A percentile compares a stretch with the other conserved stretches of the same genome.
Evolutionary conservation across 495 filamentous ascomycete genomes (phyloP).

Genomic region (Hypoxylon crocopeplum): DNA sequence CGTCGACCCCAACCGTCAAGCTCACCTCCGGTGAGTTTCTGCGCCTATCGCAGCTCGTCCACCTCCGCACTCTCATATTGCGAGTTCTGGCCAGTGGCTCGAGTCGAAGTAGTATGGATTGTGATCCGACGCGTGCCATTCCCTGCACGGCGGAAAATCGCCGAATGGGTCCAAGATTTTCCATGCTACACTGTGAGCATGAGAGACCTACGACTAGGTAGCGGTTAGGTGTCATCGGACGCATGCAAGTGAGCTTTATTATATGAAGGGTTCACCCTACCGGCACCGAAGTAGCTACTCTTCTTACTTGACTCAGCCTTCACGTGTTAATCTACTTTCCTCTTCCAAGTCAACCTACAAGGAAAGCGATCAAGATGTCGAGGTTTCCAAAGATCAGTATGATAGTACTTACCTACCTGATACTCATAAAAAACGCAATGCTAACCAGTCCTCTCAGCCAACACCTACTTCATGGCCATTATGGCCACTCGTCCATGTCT

Average conservation of each 20-base stretch:
- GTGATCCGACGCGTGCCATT: slow-evolving; percentile 19
- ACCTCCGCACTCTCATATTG: slow-evolving; percentile 7
- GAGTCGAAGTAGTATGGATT: slow-evolving; percentile 23
- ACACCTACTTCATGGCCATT: slow-evolving; percentile 68
- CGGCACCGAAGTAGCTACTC: neutral
- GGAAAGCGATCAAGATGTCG: slow-evolving; percentile 37
- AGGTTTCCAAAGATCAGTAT: slow-evolving; percentile 42
- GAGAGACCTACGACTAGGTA: neutral
- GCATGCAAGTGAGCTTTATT: slow-evolving; percentile 31
- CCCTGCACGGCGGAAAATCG: slow-evolving; percentile 24
- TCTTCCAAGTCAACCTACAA: slow-evolving; percentile 5
- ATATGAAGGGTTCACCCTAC: slow-evolving; percentile 37
- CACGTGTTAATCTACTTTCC: slow-evolving; percentile 15
- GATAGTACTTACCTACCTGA: neutral
- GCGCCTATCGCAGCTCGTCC: slow-evolving; percentile 39
- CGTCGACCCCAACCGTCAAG: slow-evolving; percentile 24
- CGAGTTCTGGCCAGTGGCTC: slow-evolving; percentile 5
- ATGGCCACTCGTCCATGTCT: slow-evolving; percentile 73
- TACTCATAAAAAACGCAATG: slow-evolving; percentile 13
- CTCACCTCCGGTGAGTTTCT: slow-evolving; percentile 31
- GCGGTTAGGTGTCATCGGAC: slow-evolving; percentile 27
- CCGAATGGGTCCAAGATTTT: slow-evolving; percentile 34
- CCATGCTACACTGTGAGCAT: slow-evolving; percentile 23
- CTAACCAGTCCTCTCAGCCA: slow-evolving; percentile 41
- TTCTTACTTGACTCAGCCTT: slow-evolving; percentile 9